A percentile compares a stretch with the other conserved stretches of the same genome.
These are phyloP conservation scores for Rhizopogon roseolus DNA, from an alignment of 768 basidiomycete genomes.

Conservation along the genomic window DNA sequence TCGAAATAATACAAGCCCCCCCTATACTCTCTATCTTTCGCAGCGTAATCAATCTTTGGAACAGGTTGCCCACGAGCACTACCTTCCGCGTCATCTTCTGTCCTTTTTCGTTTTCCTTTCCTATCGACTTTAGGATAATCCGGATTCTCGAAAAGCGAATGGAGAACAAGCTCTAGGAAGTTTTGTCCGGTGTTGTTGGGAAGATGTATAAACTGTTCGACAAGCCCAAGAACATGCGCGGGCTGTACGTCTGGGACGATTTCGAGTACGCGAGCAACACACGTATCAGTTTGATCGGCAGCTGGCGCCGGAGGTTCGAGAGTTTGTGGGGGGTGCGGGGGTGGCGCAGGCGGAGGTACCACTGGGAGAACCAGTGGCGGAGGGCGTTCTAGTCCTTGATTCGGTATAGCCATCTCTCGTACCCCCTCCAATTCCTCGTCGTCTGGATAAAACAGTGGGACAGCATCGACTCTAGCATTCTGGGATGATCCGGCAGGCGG, in stretches of 20 bases:
- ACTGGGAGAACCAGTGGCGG: not conserved
- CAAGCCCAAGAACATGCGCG: slow-evolving; percentile 43
- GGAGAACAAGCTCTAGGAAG: slow-evolving; percentile 51
- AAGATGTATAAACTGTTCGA: slow-evolving; percentile 37
- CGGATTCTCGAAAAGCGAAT: slow-evolving; percentile 57
- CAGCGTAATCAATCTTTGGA: slow-evolving; percentile 50
- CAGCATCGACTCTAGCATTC: not conserved
- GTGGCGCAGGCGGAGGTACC: not conserved
- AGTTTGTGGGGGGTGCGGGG: slow-evolving; percentile 4
- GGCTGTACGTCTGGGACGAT: slow-evolving; percentile 69
- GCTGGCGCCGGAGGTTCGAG: slow-evolving; percentile 11
- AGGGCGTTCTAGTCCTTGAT: not conserved
- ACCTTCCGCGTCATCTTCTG: slow-evolving; percentile 20
- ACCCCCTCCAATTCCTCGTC: slow-evolving; percentile 24
- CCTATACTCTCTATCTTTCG: slow-evolving; percentile 36
- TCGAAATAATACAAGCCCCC: slow-evolving; percentile 45
- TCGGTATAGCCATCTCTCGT: not conserved
- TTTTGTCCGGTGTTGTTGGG: slow-evolving; percentile 23
- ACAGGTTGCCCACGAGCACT: slow-evolving; percentile 33
- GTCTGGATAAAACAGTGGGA: slow-evolving; percentile 34
- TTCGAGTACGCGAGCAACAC: slow-evolving; percentile 53
- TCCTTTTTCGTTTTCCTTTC: slow-evolving; percentile 41
- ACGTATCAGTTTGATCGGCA: slow-evolving; percentile 21
- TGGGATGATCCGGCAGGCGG: slow-evolving; percentile 9
- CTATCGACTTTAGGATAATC: slow-evolving; percentile 51